Evolutionary conservation across 306 rosid species (phyloP).

Genomic region (Trifolium subterraneum): DNA sequence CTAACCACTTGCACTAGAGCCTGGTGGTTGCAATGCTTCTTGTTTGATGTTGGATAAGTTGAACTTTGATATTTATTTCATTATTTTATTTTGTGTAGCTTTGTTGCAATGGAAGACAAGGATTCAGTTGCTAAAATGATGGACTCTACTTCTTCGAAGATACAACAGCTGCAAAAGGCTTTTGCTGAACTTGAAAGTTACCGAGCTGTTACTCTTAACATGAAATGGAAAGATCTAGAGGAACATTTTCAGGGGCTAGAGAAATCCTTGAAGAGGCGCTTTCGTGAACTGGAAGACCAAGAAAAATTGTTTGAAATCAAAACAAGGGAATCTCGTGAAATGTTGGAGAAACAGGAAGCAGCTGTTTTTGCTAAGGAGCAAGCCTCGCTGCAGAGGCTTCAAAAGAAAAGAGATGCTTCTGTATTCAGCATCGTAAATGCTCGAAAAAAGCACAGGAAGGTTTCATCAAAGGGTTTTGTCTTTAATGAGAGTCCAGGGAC

Average conservation of each 20-base stretch:
- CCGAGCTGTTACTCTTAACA: conserved; percentile 78
- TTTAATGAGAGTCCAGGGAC: conserved; percentile 53
- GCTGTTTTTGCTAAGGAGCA: conserved; percentile 81
- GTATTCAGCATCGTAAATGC: conserved; percentile 64
- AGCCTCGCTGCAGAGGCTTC: conserved; percentile 72
- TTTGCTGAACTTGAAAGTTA: conserved; percentile 99
- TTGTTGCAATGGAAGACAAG: conserved; percentile 78
- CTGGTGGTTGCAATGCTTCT: background rate
- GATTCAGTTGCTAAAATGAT: conserved; percentile 76
- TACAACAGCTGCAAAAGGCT: conserved; percentile 95
- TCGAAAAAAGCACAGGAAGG: conserved; percentile 72
- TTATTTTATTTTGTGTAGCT: conserved; percentile 49
- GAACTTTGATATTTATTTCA: conserved; percentile 28
- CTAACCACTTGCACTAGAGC: background rate
- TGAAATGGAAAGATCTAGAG: conserved; percentile 98
- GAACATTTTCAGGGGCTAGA: conserved; percentile 95
- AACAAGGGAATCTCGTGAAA: conserved; percentile 66
- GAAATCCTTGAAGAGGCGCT: conserved; percentile 95
- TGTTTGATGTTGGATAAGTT: conserved; percentile 1
- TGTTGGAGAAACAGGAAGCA: conserved; percentile 73
- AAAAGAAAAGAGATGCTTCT: conserved; percentile 91
- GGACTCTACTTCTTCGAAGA: conserved; percentile 88
- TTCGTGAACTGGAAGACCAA: conserved; percentile 93
- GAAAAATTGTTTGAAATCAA: conserved; percentile 83
- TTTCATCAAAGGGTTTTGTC: conserved; percentile 57